A percentile compares a stretch with the other conserved stretches of the same genome.
phyloP scores from a whole-genome alignment of 208 protist genomes.

The Angomonas desouzai region DNA sequence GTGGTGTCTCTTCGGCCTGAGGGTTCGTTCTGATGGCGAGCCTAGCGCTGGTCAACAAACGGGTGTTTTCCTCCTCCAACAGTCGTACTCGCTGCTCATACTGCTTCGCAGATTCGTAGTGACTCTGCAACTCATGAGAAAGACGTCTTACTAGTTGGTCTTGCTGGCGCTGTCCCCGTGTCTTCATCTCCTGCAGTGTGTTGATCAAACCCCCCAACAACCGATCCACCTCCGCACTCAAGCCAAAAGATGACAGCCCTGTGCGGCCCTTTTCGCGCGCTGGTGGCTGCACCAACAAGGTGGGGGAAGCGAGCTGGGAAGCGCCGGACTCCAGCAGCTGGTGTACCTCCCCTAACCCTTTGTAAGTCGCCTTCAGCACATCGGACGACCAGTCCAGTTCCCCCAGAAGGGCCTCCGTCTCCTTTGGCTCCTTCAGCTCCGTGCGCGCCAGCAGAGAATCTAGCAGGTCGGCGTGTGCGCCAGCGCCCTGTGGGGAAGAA shows the following conservation, averaged over 20 bases:
- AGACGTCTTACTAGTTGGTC: slow-evolving; percentile 52
- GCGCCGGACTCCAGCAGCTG: slow-evolving; percentile 13
- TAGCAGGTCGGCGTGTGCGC: not conserved
- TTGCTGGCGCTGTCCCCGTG: slow-evolving; percentile 23
- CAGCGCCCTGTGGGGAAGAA: not conserved
- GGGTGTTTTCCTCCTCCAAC: slow-evolving; percentile 38
- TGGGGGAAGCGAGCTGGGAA: not conserved
- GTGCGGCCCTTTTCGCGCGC: not conserved
- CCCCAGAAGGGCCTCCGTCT: slow-evolving; percentile 11
- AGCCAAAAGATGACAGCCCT: slow-evolving; percentile 6
- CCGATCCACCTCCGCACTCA: slow-evolving; percentile 28
- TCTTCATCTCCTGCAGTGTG: slow-evolving; percentile 29
- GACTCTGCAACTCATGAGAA: slow-evolving; percentile 44
- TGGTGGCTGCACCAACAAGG: not conserved
- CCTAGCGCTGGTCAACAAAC: slow-evolving; percentile 13
- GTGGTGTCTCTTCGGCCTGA: not conserved
- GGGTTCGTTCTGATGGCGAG: not conserved
- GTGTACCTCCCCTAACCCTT: slow-evolving; percentile 19
- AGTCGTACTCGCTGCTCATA: slow-evolving; percentile 47
- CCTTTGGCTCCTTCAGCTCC: not conserved
- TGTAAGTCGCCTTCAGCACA: slow-evolving; percentile 52
- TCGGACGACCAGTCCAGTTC: slow-evolving; percentile 61
- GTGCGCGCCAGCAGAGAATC: not conserved
- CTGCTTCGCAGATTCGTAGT: slow-evolving; percentile 50
- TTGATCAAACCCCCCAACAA: slow-evolving; percentile 38